Conservation (phyloP, 2,329 filamentous ascomycete genomes). For the Colletotrichum incanum region DNA sequence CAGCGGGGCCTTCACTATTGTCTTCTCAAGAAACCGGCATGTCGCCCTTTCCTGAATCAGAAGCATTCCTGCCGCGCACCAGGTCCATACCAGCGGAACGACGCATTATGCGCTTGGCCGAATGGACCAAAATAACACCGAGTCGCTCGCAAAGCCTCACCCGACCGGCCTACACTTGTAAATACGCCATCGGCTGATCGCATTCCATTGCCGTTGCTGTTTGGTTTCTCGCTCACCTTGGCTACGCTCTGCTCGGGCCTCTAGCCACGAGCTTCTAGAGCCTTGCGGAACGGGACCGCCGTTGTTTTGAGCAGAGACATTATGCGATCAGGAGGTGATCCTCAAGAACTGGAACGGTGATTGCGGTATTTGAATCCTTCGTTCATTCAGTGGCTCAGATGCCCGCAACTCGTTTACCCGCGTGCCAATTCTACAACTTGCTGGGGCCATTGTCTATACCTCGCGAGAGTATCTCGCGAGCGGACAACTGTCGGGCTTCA, state of each 20-base stretch:
- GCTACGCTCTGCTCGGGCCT: constrained; percentile 2
- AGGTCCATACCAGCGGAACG: constrained; percentile 28
- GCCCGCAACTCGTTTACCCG: too few relatives aligned
- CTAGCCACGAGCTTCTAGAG: constrained; percentile 6
- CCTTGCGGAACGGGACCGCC: constrained; percentile 27
- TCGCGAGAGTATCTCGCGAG: neutral
- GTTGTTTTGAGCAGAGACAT: constrained; percentile 39
- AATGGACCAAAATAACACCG: constrained; percentile 17
- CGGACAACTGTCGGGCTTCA: neutral
- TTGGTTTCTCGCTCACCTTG: constrained; percentile 1
- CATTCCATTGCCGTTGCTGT: constrained; percentile 20
- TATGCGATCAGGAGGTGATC: constrained; percentile 16
- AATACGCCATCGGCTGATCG: constrained; percentile 5
- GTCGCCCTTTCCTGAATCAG: neutral
- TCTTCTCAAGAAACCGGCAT: neutral
- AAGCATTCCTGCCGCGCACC: constrained; percentile 18
- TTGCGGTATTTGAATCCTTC: constrained; percentile 20
- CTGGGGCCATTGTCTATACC: neutral
- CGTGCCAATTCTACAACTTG: neutral
- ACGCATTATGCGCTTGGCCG: constrained; percentile 2
- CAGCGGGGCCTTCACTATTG: neutral
- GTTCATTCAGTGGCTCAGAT: too few relatives aligned
- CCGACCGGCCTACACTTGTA: neutral
- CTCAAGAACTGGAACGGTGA: constrained; percentile 1
- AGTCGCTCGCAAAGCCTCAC: neutral